Evolutionary conservation across 192 early-diverging fungal species (phyloP), one percentile per base, ranked within the genome.

Genomic region (Ambispora gerdemannii): DNA sequence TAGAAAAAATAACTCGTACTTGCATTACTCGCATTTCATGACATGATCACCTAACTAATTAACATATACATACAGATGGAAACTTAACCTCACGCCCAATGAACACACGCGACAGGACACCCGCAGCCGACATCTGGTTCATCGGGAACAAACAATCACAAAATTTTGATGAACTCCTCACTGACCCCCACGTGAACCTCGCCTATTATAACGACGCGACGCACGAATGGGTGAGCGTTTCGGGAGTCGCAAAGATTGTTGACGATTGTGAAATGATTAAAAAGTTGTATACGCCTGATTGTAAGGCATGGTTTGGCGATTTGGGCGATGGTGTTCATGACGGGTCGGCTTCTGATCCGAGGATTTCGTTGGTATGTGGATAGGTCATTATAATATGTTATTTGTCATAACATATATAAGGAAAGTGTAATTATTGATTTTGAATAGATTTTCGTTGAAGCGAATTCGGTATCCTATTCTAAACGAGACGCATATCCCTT

Each of bases 231-330:
- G 73, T 80, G 7, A 77, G 75, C 43, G 75, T 83, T 43, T 71
- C 78, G 27, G 82, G 82, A 17, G 72, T 60, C 1, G 82, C 82
- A 2, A 24, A 38, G 7, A 52, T 79, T 17, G 72, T 74, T n/a
- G 67, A 78, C 27, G 82, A 83, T 72, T 51, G 67, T 19, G 63
- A 36, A 0, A 81, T 71, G 75, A 77, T 83, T 64, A 38, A 68
- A 30, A 71, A 82, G 34, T 67, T 83, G 3, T 83, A 74, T 56
- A 19, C 49, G 3, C 20, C 56, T 8, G 77, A 83, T 43, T 53
- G 76, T 51, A 64, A 70, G 33, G 58, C 77, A 31, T 83, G 82
- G 82, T 77, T 83, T 59, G 76, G 74, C 19, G 82, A 83, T 50
- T 66, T 77, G 8, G 76, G 74, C 19, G 82, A 83, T 55, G 75